Base-by-base conservation (phyloP, 208 protist genomes). In the Trypanosoma scelopori region DNA sequence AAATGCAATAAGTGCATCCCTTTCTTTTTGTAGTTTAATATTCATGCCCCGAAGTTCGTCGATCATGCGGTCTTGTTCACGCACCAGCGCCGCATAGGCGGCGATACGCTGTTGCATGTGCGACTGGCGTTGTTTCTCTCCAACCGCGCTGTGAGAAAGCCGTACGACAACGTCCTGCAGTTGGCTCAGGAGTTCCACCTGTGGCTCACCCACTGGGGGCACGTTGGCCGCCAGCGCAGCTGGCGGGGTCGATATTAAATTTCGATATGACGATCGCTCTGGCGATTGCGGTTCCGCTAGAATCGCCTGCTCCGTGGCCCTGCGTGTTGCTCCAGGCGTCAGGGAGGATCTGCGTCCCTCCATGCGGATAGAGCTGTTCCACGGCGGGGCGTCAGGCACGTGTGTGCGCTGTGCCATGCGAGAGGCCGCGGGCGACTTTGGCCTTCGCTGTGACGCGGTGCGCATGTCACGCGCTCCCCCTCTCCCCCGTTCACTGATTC, bases 51-150 rank as follows among this genome's bases (percentile, higher is more conserved):
- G 61, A 15, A 84, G 69, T 18, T 78, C 66, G 23, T 76, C 63
- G 35, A 88, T 76, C 71, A 82, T 73, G 49, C 65, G 62, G 39
- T 84, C 78, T 60, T 88, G 75, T 63, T 82, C 78, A 18, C 50
- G 49, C 6, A 82, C 63, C 6, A 88, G 64, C 1, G 16, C 58
- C 3, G 73, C 70, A 22, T 81, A 76, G 20, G 71, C 66, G 12
- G 71, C 32, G 15, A 84, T 51, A 12, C 68, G 71, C 53, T 76
- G 56, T 27, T 69, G 68, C 62, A 76, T 66, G 28, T 78, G 60
- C 0, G 65, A 55, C 1, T 74, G 59, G 15, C 69, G 49, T n/a
- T 67, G 72, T 27, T 77, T 73, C 50, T 88, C 77, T 7, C 53
- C 66, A 0, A 77, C 73, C 20, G 81, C 71, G 43, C 78, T 61